These are phyloP conservation scores for Rhodotorula sp. DNA, from an alignment of 1,284 basidiomycete species.

Conservation along the genomic window DNA sequence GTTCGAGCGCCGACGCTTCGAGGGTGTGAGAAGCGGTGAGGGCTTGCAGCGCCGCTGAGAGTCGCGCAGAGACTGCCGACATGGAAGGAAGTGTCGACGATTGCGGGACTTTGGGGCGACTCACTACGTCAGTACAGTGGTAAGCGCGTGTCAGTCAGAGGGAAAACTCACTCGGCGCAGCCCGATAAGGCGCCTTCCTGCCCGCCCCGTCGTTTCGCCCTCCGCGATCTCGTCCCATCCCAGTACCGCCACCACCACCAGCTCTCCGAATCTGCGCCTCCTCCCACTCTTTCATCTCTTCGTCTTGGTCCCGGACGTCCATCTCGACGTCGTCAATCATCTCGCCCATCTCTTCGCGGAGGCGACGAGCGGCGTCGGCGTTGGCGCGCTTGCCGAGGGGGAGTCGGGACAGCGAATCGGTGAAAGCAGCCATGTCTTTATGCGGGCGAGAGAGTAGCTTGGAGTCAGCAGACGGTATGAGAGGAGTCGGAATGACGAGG, in stretches of 20 bases:
- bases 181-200: slow-evolving; percentile 57
- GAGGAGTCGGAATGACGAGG: slow-evolving; percentile 54
- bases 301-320: slow-evolving; percentile 60
- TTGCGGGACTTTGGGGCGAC: slow-evolving; percentile 51
- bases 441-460: neutral
- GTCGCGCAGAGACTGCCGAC: slow-evolving; percentile 65
- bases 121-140: too few relatives aligned
- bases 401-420: slow-evolving; percentile 79
- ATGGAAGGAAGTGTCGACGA: slow-evolving; percentile 60
- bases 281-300: slow-evolving; percentile 89
- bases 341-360: slow-evolving; percentile 74
- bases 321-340: slow-evolving; percentile 81
- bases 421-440: slow-evolving; percentile 81
- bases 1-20: slow-evolving; percentile 43
- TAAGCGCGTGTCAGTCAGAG: slow-evolving; percentile 51
- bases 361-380: slow-evolving; percentile 68
- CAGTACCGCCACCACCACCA: slow-evolving; percentile 54
- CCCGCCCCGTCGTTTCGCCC: neutral
- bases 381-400: slow-evolving; percentile 81
- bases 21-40: slow-evolving; percentile 52
- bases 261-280: slow-evolving; percentile 71
- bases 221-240: slow-evolving; percentile 8
- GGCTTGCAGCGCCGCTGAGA: slow-evolving; percentile 62
- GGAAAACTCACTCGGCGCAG: slow-evolving; percentile 70
- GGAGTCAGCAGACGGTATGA: slow-evolving; percentile 51